Conservation (phyloP, 306 rosid species). For the Prosopis cineraria region DNA sequence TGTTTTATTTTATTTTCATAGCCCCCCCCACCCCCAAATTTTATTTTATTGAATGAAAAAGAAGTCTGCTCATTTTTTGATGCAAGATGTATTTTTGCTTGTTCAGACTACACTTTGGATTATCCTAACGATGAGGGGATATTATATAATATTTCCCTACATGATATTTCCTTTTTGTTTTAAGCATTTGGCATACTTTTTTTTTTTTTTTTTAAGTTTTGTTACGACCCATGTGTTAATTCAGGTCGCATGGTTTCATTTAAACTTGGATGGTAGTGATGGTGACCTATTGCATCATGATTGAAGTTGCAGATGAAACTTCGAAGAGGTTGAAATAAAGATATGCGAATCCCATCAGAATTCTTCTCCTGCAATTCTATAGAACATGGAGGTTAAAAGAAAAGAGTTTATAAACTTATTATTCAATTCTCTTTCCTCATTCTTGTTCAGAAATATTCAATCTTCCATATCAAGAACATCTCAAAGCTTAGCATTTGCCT, state of each 20-base stretch:
- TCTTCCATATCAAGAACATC: too few species aligned
- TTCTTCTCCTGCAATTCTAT: too few species aligned
- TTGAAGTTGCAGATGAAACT: too few species aligned
- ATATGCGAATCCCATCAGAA: too few species aligned
- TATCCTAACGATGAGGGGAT: background rate
- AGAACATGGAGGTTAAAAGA: too few species aligned
- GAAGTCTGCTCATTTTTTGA: background rate
- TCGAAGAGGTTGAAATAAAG: too few species aligned
- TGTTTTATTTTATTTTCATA: background rate
- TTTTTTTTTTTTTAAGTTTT: background rate
- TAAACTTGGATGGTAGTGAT: too few species aligned
- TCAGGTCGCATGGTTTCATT: too few species aligned
- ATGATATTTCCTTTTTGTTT: background rate
- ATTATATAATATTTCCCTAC: background rate
- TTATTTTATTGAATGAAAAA: background rate
- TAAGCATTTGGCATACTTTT: background rate
- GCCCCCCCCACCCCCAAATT: too few species aligned
- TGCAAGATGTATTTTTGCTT: background rate
- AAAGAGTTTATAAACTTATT: too few species aligned
- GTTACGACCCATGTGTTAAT: background rate
- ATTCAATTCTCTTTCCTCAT: background rate
- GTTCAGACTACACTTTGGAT: background rate
- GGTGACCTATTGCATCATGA: too few species aligned
- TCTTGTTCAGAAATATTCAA: background rate
- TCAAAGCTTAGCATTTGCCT: too few species aligned